Evolutionary conservation across 1,284 basidiomycete genomes (phyloP).

Genomic region (Lentinula novae-zelandiae): DNA sequence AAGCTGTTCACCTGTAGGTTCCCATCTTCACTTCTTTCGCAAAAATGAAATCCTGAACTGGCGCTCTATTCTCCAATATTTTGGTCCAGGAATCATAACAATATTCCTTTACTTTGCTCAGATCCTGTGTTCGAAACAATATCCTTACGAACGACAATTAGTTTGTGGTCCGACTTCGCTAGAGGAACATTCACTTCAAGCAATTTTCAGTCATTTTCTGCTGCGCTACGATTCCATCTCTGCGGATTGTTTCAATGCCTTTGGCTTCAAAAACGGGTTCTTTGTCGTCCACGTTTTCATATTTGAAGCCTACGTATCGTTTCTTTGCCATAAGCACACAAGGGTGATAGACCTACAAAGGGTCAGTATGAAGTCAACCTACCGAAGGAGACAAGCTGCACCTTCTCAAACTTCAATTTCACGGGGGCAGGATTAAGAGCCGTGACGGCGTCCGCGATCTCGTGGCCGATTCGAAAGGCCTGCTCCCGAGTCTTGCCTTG

Average conservation of each 20-base stretch:
- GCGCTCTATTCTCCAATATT: constrained; percentile 76
- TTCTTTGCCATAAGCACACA: constrained; percentile 96
- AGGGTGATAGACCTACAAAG: constrained; percentile 81
- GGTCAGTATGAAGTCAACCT: neutral
- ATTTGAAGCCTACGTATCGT: constrained; percentile 95
- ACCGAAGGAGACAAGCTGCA: constrained; percentile 22
- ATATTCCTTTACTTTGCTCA: constrained; percentile 87
- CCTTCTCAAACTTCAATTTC: constrained; percentile 98
- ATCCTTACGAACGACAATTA: constrained; percentile 46
- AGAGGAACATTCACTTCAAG: constrained; percentile 60
- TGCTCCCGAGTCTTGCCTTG: constrained; percentile 89
- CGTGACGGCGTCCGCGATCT: constrained; percentile 89
- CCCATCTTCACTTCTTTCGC: constrained; percentile 94
- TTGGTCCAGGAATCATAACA: constrained; percentile 85
- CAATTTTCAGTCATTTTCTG: constrained; percentile 87
- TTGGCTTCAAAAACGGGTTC: constrained; percentile 93
- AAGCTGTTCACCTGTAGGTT: constrained; percentile 70
- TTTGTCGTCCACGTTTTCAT: constrained; percentile 76
- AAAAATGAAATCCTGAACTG: constrained; percentile 90
- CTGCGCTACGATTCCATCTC: constrained; percentile 87
- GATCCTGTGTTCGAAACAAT: constrained; percentile 84
- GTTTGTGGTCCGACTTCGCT: neutral
- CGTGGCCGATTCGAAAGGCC: constrained; percentile 89
- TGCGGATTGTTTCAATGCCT: constrained; percentile 93
- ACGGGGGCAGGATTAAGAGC: constrained; percentile 85